Evolutionary conservation across 352 stramenopile species (phyloP).

Genomic region (Phytophthora ohioensis): DNA sequence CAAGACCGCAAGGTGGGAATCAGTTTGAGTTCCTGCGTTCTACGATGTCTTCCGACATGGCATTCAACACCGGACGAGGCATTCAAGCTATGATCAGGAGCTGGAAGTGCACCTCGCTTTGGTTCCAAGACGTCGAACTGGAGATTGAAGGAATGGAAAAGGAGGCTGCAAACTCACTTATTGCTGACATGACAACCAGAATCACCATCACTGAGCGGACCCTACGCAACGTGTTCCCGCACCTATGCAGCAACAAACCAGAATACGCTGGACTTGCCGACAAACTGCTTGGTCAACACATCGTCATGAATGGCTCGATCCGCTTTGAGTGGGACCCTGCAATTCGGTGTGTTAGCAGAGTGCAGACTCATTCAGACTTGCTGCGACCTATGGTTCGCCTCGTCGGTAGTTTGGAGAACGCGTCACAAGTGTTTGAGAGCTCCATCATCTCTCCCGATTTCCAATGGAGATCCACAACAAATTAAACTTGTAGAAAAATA

Average conservation of each 20-base stretch:
- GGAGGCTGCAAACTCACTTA: background rate
- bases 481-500: background rate
- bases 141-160: slow-evolving; percentile 18
- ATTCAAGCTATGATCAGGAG: slow-evolving; percentile 7
- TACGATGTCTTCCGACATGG: background rate
- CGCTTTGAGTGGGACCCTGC: slow-evolving; percentile 16
- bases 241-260: background rate
- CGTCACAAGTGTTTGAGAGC: slow-evolving; percentile 9
- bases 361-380: slow-evolving; percentile 15
- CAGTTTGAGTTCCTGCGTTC: slow-evolving; percentile 8
- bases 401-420: slow-evolving; percentile 16
- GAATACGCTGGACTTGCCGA: background rate
- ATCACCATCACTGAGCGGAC: slow-evolving; percentile 17
- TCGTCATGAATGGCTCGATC: slow-evolving; percentile 5
- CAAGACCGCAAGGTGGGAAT: background rate
- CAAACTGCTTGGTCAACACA: slow-evolving; percentile 6
- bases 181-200: background rate
- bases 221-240: slow-evolving; percentile 12
- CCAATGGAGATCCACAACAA: slow-evolving; percentile 1
- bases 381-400: slow-evolving; percentile 13
- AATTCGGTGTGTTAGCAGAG: background rate
- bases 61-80: slow-evolving; percentile 14
- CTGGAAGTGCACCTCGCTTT: slow-evolving; percentile 23
- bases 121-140: slow-evolving; percentile 22
- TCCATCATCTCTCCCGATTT: slow-evolving; percentile 18